Evolutionary conservation across 306 rosid species (phyloP).

Genomic region (Sesbania bispinosa): DNA sequence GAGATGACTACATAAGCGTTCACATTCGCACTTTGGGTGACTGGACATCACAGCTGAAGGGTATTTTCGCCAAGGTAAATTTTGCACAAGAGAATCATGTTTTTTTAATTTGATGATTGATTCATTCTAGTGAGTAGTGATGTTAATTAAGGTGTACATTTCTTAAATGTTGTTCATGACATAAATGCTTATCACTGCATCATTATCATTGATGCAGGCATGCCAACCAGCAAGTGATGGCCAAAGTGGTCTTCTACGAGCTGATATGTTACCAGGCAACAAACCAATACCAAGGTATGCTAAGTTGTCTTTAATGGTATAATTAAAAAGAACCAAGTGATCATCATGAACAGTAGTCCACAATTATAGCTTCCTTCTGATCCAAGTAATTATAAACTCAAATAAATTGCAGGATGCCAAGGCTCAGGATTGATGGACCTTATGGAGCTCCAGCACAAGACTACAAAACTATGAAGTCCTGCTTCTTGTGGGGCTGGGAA

Average conservation of each 20-base stretch:
- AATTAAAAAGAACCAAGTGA: not conserved
- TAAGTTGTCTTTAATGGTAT: not conserved
- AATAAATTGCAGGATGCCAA: conserved; percentile 63
- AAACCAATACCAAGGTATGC: conserved; percentile 52
- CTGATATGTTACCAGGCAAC: conserved; percentile 52
- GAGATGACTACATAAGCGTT: conserved; percentile 75
- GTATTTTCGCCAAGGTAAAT: conserved; percentile 67
- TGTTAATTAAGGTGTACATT: not conserved
- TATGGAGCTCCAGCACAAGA: conserved; percentile 93
- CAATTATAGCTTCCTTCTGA: not conserved
- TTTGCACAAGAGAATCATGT: not conserved
- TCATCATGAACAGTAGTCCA: too few relatives aligned
- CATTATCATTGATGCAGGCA: conserved; percentile 41
- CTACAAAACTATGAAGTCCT: conserved; percentile 75
- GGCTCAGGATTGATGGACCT: too few relatives aligned
- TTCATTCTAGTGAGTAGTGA: not conserved
- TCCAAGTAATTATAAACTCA: not conserved
- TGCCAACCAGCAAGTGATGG: conserved; percentile 69
- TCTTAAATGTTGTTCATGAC: not conserved
- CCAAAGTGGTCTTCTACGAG: conserved; percentile 77
- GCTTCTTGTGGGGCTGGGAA: conserved; percentile 80
- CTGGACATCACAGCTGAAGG: conserved; percentile 78
- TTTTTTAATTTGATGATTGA: not conserved
- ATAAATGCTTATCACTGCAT: not conserved
- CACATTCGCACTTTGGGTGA: conserved; percentile 85